Evolutionary conservation across 1,284 basidiomycete genomes (phyloP).

Genomic region (Sanghuangporus baumii): DNA sequence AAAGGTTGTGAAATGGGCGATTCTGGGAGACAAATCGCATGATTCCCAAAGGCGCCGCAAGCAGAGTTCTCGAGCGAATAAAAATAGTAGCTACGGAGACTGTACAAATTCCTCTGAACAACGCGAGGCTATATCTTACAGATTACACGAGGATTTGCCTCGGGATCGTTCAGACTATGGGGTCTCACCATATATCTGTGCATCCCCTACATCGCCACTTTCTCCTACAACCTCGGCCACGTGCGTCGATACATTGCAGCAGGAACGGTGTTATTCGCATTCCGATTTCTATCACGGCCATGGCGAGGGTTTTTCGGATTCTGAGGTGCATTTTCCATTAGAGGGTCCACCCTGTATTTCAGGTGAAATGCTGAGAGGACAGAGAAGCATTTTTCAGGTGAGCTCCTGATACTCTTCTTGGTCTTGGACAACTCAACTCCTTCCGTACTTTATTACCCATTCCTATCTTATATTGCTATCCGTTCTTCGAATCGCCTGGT

Average conservation of each 20-base stretch:
- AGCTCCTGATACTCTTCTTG: neutral
- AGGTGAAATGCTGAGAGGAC: neutral
- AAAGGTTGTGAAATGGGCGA: conserved; percentile 17
- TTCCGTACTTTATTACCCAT: neutral
- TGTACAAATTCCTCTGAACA: neutral
- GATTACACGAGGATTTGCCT: conserved; percentile 5
- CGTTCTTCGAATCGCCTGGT: neutral
- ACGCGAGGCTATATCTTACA: neutral
- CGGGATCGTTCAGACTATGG: neutral
- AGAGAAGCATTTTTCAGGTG: neutral
- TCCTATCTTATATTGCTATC: neutral
- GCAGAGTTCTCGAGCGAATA: neutral
- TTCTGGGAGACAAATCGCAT: conserved; percentile 4
- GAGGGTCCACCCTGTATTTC: neutral
- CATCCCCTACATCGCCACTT: conserved; percentile 8
- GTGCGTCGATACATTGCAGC: conserved; percentile 1
- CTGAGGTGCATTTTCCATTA: neutral
- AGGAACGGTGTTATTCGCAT: neutral
- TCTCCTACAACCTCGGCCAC: conserved; percentile 4
- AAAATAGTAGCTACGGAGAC: neutral
- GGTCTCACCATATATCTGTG: conserved; percentile 2
- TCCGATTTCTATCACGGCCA: neutral
- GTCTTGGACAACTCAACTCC: neutral
- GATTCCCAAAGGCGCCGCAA: neutral
- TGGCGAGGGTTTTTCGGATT: neutral